phyloP scores from a whole-genome alignment of 106 monocot species.

The Agapanthus africanus region DNA sequence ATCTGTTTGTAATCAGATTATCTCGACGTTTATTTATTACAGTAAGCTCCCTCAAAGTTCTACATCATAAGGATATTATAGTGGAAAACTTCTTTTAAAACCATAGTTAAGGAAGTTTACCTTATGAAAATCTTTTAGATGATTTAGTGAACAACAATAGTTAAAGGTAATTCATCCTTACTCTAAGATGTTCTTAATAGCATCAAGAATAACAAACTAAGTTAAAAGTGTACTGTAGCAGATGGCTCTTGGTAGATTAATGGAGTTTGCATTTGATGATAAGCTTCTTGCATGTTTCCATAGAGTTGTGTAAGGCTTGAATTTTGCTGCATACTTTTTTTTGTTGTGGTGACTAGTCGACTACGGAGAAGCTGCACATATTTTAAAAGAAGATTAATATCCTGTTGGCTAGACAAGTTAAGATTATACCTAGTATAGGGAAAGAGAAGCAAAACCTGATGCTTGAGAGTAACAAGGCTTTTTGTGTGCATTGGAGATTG shows the following conservation, averaged over 20 bases:
- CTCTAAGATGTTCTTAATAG: no score
- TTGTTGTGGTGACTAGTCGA: slow-evolving; percentile 52
- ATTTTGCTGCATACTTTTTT: slow-evolving; percentile 52
- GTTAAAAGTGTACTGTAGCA: slow-evolving; percentile 22
- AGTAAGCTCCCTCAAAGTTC: no score
- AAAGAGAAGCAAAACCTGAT: slow-evolving; percentile 42
- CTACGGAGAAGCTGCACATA: slow-evolving; percentile 48
- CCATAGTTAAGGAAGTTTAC: no score
- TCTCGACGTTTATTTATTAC: no score
- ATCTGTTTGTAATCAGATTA: no score
- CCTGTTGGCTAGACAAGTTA: not conserved
- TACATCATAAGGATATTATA: no score
- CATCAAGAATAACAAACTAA: not conserved
- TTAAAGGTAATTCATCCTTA: no score
- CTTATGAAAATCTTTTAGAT: not conserved
- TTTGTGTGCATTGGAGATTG: slow-evolving; percentile 94
- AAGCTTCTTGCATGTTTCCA: slow-evolving; percentile 74
- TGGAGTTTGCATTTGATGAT: slow-evolving; percentile 84
- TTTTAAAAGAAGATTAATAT: not conserved
- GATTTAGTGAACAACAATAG: not conserved
- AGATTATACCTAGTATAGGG: not conserved
- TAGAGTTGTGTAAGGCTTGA: slow-evolving; percentile 76
- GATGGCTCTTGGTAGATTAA: slow-evolving; percentile 55
- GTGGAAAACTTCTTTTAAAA: no score
- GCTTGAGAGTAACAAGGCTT: slow-evolving; percentile 74